Evolutionary conservation across 164 flowering plant genomes (phyloP).

Genomic region (Cinnamomum micranthum): DNA sequence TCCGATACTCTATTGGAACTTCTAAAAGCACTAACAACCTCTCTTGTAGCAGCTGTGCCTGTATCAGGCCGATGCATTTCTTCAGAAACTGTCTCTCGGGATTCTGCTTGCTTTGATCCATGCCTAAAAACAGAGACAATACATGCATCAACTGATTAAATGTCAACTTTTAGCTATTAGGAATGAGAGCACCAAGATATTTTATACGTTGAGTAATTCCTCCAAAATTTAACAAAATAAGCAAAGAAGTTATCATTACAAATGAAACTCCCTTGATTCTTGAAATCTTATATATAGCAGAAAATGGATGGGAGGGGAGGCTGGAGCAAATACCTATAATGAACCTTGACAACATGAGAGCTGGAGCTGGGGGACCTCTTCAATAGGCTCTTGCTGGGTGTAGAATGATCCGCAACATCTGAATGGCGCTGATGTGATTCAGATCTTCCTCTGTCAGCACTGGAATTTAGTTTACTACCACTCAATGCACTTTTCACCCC

Average conservation of each 20-base stretch:
- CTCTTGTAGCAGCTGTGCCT: slow-evolving; percentile 23
- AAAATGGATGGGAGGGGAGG: not conserved
- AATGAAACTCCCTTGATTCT: not conserved
- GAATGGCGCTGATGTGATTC: slow-evolving; percentile 26
- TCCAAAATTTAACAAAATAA: not conserved
- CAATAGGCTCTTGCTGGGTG: slow-evolving; percentile 15
- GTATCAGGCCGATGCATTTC: slow-evolving; percentile 27
- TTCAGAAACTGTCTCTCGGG: slow-evolving; percentile 35
- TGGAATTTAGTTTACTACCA: slow-evolving; percentile 30
- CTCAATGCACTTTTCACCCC: slow-evolving; percentile 35
- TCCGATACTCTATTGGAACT: slow-evolving; percentile 28
- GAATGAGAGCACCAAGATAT: not conserved
- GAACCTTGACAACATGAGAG: slow-evolving; percentile 19
- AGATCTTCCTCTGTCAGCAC: slow-evolving; percentile 43
- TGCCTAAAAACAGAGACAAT: slow-evolving; percentile 22
- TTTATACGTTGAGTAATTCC: not conserved
- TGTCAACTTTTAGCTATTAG: not conserved
- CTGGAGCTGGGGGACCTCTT: slow-evolving; percentile 24
- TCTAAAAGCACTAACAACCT: slow-evolving; percentile 25
- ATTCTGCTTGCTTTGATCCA: slow-evolving; percentile 37
- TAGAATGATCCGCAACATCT: slow-evolving; percentile 25
- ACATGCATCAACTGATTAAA: not conserved
- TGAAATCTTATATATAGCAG: not conserved
- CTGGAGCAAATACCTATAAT: slow-evolving; percentile 16
- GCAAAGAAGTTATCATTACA: not conserved